These are phyloP conservation scores for Fusarium ramigenum DNA, from an alignment of 2,329 filamentous ascomycete genomes.

Conservation along the genomic window DNA sequence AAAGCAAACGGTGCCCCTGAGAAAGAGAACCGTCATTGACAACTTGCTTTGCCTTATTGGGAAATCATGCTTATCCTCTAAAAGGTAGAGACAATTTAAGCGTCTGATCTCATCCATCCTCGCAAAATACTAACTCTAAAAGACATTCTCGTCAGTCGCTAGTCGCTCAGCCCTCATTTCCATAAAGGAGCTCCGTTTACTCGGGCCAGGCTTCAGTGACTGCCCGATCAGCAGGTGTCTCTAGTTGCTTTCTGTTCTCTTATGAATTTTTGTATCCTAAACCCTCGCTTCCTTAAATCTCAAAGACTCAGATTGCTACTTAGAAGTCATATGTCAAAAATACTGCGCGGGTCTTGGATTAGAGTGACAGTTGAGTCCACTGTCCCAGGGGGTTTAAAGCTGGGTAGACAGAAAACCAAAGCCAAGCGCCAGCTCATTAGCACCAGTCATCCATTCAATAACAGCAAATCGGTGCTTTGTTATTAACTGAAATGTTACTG, in stretches of 20 bases:
- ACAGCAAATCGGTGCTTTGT: accelerated
- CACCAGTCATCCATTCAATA: background rate
- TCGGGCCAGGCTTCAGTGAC: background rate
- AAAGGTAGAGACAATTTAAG: background rate
- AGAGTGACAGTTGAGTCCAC: background rate
- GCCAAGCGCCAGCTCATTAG: too few species aligned
- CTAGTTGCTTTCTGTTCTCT: background rate
- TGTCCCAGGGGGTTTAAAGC: background rate
- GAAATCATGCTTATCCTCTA: background rate
- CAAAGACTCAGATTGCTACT: background rate
- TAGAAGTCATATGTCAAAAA: too few species aligned
- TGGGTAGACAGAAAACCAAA: background rate
- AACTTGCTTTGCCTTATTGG: background rate
- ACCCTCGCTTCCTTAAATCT: background rate
- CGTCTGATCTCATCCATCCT: accelerated
- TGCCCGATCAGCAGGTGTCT: background rate
- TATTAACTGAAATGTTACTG: background rate
- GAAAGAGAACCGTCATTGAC: background rate
- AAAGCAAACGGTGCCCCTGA: too few species aligned
- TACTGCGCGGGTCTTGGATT: background rate
- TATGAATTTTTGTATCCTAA: background rate
- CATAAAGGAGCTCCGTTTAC: background rate
- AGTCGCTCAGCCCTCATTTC: background rate
- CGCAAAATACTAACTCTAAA: background rate
- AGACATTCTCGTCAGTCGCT: accelerated